Evolutionary conservation across 129 eudicot genomes (phyloP).

Genomic region (Saposhnikovia divaricata): DNA sequence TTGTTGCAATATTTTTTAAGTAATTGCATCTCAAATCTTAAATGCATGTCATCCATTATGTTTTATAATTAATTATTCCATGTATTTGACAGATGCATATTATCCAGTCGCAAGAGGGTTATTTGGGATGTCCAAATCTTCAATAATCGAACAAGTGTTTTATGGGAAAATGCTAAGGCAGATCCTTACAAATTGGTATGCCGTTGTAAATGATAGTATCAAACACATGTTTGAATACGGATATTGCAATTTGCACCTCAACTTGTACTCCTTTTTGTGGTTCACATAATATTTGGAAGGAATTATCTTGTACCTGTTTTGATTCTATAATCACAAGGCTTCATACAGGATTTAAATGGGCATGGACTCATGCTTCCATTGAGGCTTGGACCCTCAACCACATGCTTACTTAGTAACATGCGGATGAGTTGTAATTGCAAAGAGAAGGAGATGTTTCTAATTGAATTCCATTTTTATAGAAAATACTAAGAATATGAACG

Average conservation of each 20-base stretch:
- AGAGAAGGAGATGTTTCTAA: neutral
- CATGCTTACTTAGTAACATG: neutral
- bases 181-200: slow-evolving; percentile 51
- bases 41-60: slow-evolving; percentile 6
- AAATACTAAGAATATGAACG: neutral
- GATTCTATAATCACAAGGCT: neutral
- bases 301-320: neutral
- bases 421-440: neutral
- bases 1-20: neutral
- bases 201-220: neutral
- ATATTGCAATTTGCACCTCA: neutral
- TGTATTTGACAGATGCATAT: slow-evolving; percentile 46
- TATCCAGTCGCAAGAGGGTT: slow-evolving; percentile 59
- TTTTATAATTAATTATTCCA: neutral
- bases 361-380: neutral
- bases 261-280: neutral
- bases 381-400: neutral
- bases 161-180: slow-evolving; percentile 39
- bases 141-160: slow-evolving; percentile 40
- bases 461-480: neutral
- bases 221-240: neutral
- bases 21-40: neutral
- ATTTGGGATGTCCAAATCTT: slow-evolving; percentile 54
- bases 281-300: neutral
- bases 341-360: neutral